Conservation (phyloP, 176 grass and related monocot genomes). For the Eleusine indica region DNA sequence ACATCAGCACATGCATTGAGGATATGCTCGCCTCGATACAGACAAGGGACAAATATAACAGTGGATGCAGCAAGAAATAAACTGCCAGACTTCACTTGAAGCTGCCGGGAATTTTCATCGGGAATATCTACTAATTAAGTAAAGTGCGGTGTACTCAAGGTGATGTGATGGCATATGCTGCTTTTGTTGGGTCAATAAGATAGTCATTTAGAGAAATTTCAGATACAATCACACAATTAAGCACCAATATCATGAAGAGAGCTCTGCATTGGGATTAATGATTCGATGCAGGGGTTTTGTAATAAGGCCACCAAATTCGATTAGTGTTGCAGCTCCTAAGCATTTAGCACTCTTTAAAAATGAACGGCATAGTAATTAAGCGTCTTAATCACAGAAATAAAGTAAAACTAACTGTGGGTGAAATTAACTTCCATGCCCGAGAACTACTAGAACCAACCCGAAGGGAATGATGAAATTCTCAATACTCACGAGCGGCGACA, state of each 20-base stretch:
- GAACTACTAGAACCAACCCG: neutral
- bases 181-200: neutral
- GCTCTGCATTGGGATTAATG: neutral
- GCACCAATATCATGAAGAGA: neutral
- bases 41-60: constrained; percentile 34
- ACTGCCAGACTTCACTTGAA: constrained; percentile 35
- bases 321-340: neutral
- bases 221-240: neutral
- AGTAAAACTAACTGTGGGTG: neutral
- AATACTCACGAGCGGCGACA: neutral
- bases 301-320: neutral
- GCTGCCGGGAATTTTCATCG: constrained; percentile 36
- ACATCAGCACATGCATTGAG: constrained; percentile 46
- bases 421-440: constrained; percentile 1
- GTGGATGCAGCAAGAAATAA: constrained; percentile 4
- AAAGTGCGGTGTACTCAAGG: neutral
- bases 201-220: constrained; percentile 1
- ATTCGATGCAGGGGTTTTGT: neutral
- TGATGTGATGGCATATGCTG: neutral
- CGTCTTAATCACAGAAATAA: constrained; percentile 4
- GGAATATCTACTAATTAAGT: neutral
- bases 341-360: constrained; percentile 16
- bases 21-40: constrained; percentile 28
- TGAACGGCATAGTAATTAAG: constrained; percentile 2
- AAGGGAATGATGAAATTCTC: neutral